Conservation (phyloP, 1,284 basidiomycete genomes). For the Porphyrellus sp. region DNA sequence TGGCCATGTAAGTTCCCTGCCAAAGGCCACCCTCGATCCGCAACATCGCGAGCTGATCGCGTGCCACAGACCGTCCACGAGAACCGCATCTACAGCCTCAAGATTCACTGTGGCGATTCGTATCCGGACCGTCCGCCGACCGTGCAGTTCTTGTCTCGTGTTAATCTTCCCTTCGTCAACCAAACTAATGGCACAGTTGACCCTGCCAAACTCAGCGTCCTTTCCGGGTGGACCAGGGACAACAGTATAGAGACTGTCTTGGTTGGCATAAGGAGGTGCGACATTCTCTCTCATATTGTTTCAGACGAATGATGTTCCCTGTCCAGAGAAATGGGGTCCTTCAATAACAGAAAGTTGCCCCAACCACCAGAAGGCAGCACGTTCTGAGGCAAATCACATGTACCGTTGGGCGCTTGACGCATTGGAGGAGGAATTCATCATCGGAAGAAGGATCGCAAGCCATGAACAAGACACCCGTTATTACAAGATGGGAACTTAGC, state of each 20-base stretch:
- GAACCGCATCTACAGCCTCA: conserved; percentile 97
- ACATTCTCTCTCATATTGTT: background rate
- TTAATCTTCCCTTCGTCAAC: conserved; percentile 95
- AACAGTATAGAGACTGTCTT: conserved; percentile 83
- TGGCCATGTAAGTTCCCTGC: conserved; percentile 71
- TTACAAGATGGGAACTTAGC: conserved; percentile 19
- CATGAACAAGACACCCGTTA: conserved; percentile 8
- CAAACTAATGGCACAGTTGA: conserved; percentile 78
- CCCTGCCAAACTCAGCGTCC: conserved; percentile 61
- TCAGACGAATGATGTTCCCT: conserved; percentile 1
- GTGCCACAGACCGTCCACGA: conserved; percentile 83
- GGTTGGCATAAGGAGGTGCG: conserved; percentile 85
- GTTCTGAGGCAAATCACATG: conserved; percentile 42
- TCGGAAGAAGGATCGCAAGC: conserved; percentile 17
- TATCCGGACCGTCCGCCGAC: conserved; percentile 84
- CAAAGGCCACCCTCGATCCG: conserved; percentile 7
- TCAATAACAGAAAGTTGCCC: conserved; percentile 88
- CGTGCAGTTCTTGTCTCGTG: conserved; percentile 85
- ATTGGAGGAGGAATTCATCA: conserved; percentile 8
- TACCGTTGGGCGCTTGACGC: conserved; percentile 1
- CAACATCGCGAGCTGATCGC: conserved; percentile 26
- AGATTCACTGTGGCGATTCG: conserved; percentile 78
- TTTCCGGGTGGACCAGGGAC: conserved; percentile 71
- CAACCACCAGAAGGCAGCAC: conserved; percentile 88
- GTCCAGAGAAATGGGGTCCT: conserved; percentile 88